phyloP scores from a whole-genome alignment of 2,329 filamentous ascomycete genomes.

The Penicillium hordei region DNA sequence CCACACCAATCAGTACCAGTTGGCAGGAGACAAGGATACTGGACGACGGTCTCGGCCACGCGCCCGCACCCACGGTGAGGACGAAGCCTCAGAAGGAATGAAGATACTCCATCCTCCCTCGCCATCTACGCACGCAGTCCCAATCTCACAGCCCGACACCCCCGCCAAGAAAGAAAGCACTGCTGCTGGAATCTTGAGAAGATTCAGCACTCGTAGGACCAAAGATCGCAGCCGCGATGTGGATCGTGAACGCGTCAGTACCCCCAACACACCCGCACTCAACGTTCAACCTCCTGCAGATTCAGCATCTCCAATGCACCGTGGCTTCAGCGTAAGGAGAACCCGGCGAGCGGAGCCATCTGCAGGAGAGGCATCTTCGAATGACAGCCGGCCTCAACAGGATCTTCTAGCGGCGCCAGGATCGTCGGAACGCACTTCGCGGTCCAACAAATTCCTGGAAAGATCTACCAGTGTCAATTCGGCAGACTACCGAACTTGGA shows the following conservation, averaged over 20 bases:
- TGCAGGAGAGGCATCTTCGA: slow-evolving; percentile 59
- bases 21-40: slow-evolving; percentile 83
- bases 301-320: slow-evolving; percentile 63
- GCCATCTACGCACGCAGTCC: slow-evolving; percentile 48
- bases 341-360: slow-evolving; percentile 55
- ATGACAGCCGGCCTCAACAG: slow-evolving; percentile 64
- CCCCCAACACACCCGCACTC: slow-evolving; percentile 70
- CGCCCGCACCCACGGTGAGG: slow-evolving; percentile 90
- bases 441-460: slow-evolving; percentile 69
- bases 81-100: slow-evolving; percentile 74
- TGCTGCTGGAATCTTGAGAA: slow-evolving; percentile 76
- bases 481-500: slow-evolving; percentile 69
- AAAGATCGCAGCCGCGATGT: slow-evolving; percentile 52
- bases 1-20: slow-evolving; percentile 88
- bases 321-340: slow-evolving; percentile 82
- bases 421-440: slow-evolving; percentile 59
- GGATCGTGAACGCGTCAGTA: slow-evolving; percentile 54
- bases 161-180: slow-evolving; percentile 80
- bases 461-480: slow-evolving; percentile 91
- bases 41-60: slow-evolving; percentile 80
- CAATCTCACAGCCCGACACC: slow-evolving; percentile 60
- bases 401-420: slow-evolving; percentile 75
- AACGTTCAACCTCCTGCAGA: slow-evolving; percentile 78
- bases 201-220: slow-evolving; percentile 86
- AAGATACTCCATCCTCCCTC: slow-evolving; percentile 63